Conservation (phyloP, 192 early-diverging fungal species). For the Funneliformis mosseae region DNA sequence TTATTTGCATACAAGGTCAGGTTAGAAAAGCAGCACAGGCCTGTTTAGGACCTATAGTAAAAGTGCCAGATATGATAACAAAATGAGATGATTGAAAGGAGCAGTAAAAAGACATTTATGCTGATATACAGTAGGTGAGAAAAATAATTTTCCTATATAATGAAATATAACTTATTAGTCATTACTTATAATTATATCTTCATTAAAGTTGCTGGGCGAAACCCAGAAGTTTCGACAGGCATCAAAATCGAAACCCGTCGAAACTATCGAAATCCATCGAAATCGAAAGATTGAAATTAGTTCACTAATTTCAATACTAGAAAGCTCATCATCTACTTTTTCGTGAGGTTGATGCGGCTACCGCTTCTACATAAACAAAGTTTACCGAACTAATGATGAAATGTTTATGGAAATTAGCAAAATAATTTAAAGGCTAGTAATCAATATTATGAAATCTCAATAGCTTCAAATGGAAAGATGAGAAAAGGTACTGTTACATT, state of each 20-base stretch:
- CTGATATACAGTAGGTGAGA: slow-evolving; percentile 72
- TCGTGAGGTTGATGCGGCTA: slow-evolving; percentile 51
- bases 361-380: slow-evolving; percentile 58
- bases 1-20: slow-evolving; percentile 85
- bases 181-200: background rate
- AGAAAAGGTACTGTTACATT: slow-evolving; percentile 70
- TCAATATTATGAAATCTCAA: slow-evolving; percentile 75
- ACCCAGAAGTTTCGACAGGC: no score
- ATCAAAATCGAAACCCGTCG: no score
- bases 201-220: no score
- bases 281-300: slow-evolving; percentile 49
- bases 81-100: slow-evolving; percentile 78
- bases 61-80: slow-evolving; percentile 74
- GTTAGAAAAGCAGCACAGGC: slow-evolving; percentile 85
- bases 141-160: background rate
- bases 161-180: background rate
- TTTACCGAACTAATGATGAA: slow-evolving; percentile 92
- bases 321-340: slow-evolving; percentile 57
- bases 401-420: slow-evolving; percentile 96
- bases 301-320: slow-evolving; percentile 73
- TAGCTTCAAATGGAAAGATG: slow-evolving; percentile 87
- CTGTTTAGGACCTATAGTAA: slow-evolving; percentile 68
- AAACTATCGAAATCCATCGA: slow-evolving; percentile 8
- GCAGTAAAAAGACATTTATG: slow-evolving; percentile 70
- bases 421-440: slow-evolving; percentile 68